These are phyloP conservation scores for Naganishia sp. DNA, from an alignment of 1,284 basidiomycete genomes.

Conservation along the genomic window DNA sequence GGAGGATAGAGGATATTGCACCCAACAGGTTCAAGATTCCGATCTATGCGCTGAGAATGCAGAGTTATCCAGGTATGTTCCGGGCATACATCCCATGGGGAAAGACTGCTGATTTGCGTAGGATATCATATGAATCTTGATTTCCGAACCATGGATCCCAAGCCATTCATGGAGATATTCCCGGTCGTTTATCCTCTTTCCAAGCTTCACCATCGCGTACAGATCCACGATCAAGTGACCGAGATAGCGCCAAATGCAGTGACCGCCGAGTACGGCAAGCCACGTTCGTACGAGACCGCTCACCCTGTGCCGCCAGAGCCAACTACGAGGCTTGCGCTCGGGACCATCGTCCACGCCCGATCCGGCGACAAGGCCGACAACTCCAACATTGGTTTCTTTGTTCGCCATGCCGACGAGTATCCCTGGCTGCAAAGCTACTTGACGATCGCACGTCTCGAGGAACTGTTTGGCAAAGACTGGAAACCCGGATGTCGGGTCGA, in stretches of 20 bases:
- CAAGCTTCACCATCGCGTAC: constrained; percentile 11
- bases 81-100: not conserved
- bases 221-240: not conserved
- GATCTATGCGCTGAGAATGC: constrained; percentile 30
- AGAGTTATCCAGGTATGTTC: constrained; percentile 28
- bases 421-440: constrained; percentile 37
- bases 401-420: constrained; percentile 38
- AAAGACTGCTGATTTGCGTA: not conserved
- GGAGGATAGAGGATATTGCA: constrained; percentile 35
- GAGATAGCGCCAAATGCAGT: constrained; percentile 11
- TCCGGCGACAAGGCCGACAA: constrained; percentile 43
- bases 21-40: constrained; percentile 37
- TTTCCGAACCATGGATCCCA: constrained; percentile 28
- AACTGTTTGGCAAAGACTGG: constrained; percentile 38
- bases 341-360: constrained; percentile 39
- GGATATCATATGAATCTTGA: constrained; percentile 31
- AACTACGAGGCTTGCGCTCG: constrained; percentile 36
- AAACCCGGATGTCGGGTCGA: constrained; percentile 36
- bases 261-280: constrained; percentile 1
- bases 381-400: constrained; percentile 42
- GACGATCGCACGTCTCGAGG: constrained; percentile 31
- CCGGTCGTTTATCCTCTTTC: constrained; percentile 17
- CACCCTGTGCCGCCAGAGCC: constrained; percentile 30
- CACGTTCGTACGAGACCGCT: constrained; percentile 13
- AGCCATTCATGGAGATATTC: constrained; percentile 31